Percentiles rank a stretch among this genome's conserved stretches.
Conservation (phyloP, 225 moss, liverwort and hornwort species). For the Pseudoscleropodium purum region DNA sequence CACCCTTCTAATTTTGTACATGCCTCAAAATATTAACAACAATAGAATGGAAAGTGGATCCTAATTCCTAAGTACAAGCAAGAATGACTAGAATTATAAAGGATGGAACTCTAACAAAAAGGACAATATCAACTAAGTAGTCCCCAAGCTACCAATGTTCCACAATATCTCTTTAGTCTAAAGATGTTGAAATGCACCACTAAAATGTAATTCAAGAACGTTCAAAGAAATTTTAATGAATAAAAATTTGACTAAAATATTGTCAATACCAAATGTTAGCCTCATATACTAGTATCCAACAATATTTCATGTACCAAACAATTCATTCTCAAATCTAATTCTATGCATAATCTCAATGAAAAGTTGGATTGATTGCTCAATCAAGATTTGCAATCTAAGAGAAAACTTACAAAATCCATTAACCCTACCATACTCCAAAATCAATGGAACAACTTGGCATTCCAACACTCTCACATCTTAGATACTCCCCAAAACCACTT, state of each 20-base stretch:
- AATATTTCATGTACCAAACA: background rate
- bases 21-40: too few species aligned
- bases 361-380: background rate
- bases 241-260: background rate
- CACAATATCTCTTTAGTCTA: background rate
- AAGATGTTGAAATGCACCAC: background rate
- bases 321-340: background rate
- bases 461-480: background rate
- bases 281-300: background rate
- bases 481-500: too few species aligned
- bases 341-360: background rate
- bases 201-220: rapidly evolving
- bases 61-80: too few species aligned
- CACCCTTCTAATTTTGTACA: too few species aligned
- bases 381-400: background rate
- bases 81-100: background rate
- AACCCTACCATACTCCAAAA: background rate
- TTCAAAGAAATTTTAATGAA: too few species aligned
- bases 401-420: background rate
- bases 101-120: background rate
- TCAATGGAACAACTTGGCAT: background rate
- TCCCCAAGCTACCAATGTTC: too few species aligned
- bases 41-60: too few species aligned
- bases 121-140: too few species aligned
- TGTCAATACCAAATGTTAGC: too few species aligned